A percentile compares a stretch with the other conserved stretches of the same genome.
These are phyloP conservation scores for Globisporangium alternatum DNA, from an alignment of 352 stramenopile genomes.

Conservation along the genomic window DNA sequence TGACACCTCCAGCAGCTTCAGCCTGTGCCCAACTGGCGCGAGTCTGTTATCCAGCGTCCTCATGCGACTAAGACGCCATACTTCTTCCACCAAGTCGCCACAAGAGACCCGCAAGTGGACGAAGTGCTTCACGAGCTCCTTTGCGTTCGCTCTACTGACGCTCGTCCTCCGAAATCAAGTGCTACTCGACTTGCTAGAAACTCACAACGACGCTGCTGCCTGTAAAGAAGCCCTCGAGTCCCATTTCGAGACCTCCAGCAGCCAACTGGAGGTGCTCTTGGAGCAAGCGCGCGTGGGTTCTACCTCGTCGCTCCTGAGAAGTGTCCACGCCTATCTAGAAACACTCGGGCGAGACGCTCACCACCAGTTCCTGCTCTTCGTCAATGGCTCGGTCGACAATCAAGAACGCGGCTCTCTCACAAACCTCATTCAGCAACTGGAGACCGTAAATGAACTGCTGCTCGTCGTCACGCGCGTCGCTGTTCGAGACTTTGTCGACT, in stretches of 20 bases:
- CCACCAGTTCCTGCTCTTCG: background rate
- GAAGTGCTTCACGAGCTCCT: slow-evolving; percentile 18
- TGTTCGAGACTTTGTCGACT: slow-evolving; percentile 20
- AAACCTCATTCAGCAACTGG: slow-evolving; percentile 20
- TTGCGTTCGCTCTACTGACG: slow-evolving; percentile 22
- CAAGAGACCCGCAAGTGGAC: slow-evolving; percentile 12
- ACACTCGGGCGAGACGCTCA: background rate
- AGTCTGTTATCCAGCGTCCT: background rate
- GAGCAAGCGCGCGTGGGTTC: slow-evolving; percentile 11
- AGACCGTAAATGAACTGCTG: slow-evolving; percentile 22
- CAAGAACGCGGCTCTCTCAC: background rate
- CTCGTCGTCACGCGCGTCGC: slow-evolving; percentile 19
- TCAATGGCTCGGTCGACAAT: background rate
- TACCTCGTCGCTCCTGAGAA: slow-evolving; percentile 12
- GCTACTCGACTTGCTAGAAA: slow-evolving; percentile 2
- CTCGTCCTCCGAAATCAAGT: slow-evolving; percentile 19
- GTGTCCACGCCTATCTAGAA: background rate
- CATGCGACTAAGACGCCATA: background rate
- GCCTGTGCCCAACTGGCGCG: background rate
- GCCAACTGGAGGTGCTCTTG: background rate
- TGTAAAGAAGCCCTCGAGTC: background rate
- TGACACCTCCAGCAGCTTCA: background rate
- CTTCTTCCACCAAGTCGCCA: background rate
- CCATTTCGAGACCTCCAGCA: slow-evolving; percentile 6
- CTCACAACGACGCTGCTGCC: background rate